Conservation (phyloP, 139 green algal genomes). For the Chlamydomonas urium region DNA sequence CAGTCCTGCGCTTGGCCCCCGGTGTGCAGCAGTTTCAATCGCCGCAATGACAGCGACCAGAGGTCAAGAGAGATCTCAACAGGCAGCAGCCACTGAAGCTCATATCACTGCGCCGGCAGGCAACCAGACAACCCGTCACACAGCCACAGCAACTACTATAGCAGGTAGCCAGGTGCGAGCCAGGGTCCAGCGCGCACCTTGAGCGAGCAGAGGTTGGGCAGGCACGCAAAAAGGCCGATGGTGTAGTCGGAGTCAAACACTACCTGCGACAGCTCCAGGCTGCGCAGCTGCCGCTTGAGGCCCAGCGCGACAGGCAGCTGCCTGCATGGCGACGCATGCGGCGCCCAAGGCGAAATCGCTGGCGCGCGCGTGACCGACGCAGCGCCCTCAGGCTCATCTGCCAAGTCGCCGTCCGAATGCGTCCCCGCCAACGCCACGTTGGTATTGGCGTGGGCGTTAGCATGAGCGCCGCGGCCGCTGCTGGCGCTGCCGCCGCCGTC, state of each 20-base stretch:
- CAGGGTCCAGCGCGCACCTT: neutral
- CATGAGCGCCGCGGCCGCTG: neutral
- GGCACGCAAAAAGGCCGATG: slow-evolving; percentile 1
- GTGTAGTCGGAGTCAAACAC: slow-evolving; percentile 27
- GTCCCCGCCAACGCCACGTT: too few species aligned
- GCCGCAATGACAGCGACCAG: too few species aligned
- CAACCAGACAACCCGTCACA: too few species aligned
- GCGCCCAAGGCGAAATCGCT: neutral
- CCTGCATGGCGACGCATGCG: neutral
- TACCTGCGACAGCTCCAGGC: slow-evolving; percentile 16
- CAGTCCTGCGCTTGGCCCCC: too few species aligned
- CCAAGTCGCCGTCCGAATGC: too few species aligned
- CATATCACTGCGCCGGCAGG: too few species aligned
- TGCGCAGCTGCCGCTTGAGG: neutral
- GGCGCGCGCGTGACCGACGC: too few species aligned
- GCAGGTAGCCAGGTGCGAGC: neutral
- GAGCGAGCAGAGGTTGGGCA: slow-evolving; percentile 15
- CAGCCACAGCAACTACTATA: neutral
- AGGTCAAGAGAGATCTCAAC: too few species aligned
- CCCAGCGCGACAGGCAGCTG: neutral
- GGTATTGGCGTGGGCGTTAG: too few species aligned
- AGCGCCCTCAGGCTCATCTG: too few species aligned
- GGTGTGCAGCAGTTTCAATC: neutral
- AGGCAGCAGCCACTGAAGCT: too few species aligned
- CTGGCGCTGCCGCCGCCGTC: neutral